Conservation (phyloP, 768 basidiomycete genomes). For the Atractiella rhizophila region DNA sequence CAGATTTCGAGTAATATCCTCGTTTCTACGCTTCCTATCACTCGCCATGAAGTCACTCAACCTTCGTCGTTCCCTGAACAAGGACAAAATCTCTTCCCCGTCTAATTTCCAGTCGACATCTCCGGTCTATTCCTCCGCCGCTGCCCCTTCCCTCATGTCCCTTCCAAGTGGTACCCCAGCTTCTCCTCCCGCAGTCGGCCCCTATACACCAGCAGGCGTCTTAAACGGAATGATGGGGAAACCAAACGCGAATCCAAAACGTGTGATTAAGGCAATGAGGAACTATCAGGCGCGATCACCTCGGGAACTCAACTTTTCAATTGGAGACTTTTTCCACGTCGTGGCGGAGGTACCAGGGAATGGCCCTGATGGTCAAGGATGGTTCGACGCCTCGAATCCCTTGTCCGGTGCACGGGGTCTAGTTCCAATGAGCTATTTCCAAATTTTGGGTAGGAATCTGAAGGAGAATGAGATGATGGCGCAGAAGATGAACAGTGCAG, state of each 20-base stretch:
- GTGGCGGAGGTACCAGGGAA: constrained; percentile 32
- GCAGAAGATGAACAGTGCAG: not conserved
- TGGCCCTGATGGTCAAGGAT: constrained; percentile 27
- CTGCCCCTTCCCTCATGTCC: no score
- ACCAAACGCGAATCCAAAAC: constrained; percentile 61
- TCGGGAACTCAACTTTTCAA: constrained; percentile 63
- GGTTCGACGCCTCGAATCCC: constrained; percentile 91
- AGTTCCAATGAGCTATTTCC: constrained; percentile 65
- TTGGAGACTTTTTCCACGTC: constrained; percentile 96
- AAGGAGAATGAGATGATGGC: constrained; percentile 6
- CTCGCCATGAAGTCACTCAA: no score
- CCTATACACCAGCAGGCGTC: no score
- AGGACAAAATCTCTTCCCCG: no score
- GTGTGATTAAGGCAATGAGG: constrained; percentile 67
- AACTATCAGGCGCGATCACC: constrained; percentile 40
- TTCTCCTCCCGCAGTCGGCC: no score
- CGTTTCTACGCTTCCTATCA: no score
- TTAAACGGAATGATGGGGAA: no score
- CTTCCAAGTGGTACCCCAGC: no score
- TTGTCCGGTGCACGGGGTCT: constrained; percentile 69
- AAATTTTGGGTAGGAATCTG: constrained; percentile 50
- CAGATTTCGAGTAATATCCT: no score
- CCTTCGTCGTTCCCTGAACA: no score
- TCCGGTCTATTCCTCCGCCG: no score
- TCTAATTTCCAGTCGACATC: no score